Evolutionary conservation across 257 asterid species (phyloP), one percentile per base, ranked within the genome.

Genomic region (Dorcoceras hygrometricum): DNA sequence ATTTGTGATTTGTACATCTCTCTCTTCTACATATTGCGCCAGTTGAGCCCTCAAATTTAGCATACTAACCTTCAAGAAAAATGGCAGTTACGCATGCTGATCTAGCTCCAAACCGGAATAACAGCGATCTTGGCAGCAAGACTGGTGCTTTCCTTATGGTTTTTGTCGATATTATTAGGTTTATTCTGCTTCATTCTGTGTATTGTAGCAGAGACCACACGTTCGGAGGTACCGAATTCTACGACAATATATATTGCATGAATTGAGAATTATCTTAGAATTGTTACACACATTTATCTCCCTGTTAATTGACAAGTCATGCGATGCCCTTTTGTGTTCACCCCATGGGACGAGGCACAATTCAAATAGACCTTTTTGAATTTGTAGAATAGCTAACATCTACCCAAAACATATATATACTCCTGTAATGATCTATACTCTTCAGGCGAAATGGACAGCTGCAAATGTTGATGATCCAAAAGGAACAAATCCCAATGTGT

Each of bases 1-100:
- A 2, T 32, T 8, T 27, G 48, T 22, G 36, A 46, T 43, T 66
- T 57, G 27, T 55, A 22, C 51, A 36, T 77, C 46, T 57, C 54
- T 58, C 56, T 22, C 53, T 22, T 55, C 55, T 11, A 61, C 32
- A 46, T 50, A 53, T 7, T 62, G 48, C 51, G 43, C 78, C 53
- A 32, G 65, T 23, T 46, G 34, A 53, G 25, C 3, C 39, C 34
- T n/a, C 48, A 24, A 27, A 23, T n/a, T 39, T 65, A 51, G 48
- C 63, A 31, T 29, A 19, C 32, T 56, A 27, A 55, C 43, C 39
- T 14, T 22, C n/a, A 64, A 16, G 3, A 32, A 55, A 22, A 57
- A 93, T 93, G 99, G 96, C 95, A 0, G 92, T 93, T 8, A 90
- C 96, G 12, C 99, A 93, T 60, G 95, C 88, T 1, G 99, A 93